Evolutionary conservation across 441 rosid species (phyloP), one percentile per base, ranked within the genome.

Genomic region (Aquilaria agallochum): DNA sequence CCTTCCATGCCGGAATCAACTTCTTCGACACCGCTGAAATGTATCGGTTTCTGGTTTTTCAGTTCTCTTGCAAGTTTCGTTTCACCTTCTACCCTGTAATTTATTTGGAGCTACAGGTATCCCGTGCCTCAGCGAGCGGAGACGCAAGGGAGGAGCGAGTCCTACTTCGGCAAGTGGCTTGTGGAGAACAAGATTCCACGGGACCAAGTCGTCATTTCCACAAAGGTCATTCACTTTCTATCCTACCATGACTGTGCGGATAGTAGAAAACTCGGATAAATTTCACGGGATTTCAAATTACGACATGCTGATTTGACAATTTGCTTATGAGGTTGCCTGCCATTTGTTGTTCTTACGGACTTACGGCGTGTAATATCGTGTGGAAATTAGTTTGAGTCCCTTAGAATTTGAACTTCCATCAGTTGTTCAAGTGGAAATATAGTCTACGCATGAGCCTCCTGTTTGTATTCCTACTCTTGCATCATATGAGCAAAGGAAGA

Each of bases 21-120:
- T 85, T 85, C 78, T 86, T 86, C 72, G 88, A 83, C 74, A 79
- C 84, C 20, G 86, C 89, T n/a, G 92, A 86, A 75, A 83, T 83
- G 92, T 81, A 65, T 31, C 10, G 3, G 10, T 40, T 34, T 2
- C 3, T n/a, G 46, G 46, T 9, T 20, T 48, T 42, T 13, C 32
- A 44, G 14, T 7, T 32, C 54, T 52, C 27, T 7, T 27, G 5
- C 30, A 50, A 13, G 53, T 31, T 53, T 53, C 20, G 11, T 53
- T 30, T 5, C 33, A 9, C 13, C 10, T 30, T 54, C 4, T 3
- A 30, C 11, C 27, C 31, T 13, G 31, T 34, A 14, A n/a, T 62
- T 47, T 46, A 6, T 56, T 44, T 46, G 52, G 6, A 69, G 27
- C 44, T 52, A 15, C 56, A 85, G 87, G 92, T 83, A 81, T 69